Base-by-base conservation (phyloP, 2,329 filamentous ascomycete genomes). In the Sclerotinia spermophila region DNA sequence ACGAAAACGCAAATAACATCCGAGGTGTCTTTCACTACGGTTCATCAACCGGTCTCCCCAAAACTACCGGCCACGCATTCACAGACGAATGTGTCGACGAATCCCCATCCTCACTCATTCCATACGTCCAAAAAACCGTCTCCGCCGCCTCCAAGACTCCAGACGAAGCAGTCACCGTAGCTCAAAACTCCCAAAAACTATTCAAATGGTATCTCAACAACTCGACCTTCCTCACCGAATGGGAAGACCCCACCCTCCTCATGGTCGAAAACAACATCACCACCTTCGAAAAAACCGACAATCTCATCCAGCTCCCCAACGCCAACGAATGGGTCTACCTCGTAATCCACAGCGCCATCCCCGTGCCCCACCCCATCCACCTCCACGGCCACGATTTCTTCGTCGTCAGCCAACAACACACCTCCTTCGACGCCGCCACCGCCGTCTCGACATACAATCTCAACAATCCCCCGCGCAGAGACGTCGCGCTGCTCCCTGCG, bases 301-400 rank as follows among this genome's bases (percentile, higher is more conserved):
- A 78, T 42, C 75, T 79, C 7, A 73, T 78, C 35, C 60, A 73
- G 13, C 53, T 79, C n/a, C 61, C 70, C 7, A 81, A 71, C 15
- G 76, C 73, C 3, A 60, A 76, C 21, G 71, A 77, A 65, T 79
- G 77, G 78, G 73, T 75, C 13, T 78, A 78, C 71, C 74, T 78
- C 59, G 68, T 78, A 58, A 78, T 79, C 56, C 71, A 76, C 33
- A 76, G 74, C 6, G 71, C 68, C 4, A 55, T 74, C 8, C 67
- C 73, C 4, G 70, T 75, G 3, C 71, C 76, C 3, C 77, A 78
- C 35, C 78, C 78, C 0, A 78, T 84, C 75, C 84, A 86, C 77
- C 78, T 86, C 21, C 84, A 85, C 75, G 83, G 84, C 15, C 83
- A 85, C 73, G 80, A 84, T 69, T 84, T 84, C 77, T 83, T 75